These are phyloP conservation scores for Cryptococcus floricola DNA, from an alignment of 1,284 basidiomycete genomes.

Conservation along the genomic window DNA sequence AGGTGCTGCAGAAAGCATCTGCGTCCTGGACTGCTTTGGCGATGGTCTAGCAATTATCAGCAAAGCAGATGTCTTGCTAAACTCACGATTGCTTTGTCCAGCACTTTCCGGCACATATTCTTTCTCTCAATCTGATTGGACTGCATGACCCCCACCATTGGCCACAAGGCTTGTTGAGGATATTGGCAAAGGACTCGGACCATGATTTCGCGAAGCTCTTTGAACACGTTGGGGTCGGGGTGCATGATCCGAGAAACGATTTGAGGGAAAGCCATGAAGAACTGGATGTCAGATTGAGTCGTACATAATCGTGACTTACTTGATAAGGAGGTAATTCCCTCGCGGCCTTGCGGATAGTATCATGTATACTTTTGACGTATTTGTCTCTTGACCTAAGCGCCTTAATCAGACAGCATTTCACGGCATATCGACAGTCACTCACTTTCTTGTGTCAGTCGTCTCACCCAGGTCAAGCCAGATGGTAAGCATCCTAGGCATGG, in stretches of 20 bases:
- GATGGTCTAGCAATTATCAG: background rate
- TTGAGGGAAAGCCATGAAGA: slow-evolving; percentile 95
- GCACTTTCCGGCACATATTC: slow-evolving; percentile 32
- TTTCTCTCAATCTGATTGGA: slow-evolving; percentile 69
- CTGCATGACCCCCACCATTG: slow-evolving; percentile 82
- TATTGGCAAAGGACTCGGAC: slow-evolving; percentile 70
- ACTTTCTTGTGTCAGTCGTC: slow-evolving; percentile 39
- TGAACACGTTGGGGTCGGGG: slow-evolving; percentile 64
- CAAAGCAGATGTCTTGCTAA: background rate
- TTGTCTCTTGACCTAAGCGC: no score
- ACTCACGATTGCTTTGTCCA: slow-evolving; percentile 41
- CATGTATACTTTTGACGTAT: slow-evolving; percentile 51
- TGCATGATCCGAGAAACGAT: slow-evolving; percentile 93
- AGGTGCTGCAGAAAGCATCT: slow-evolving; percentile 24
- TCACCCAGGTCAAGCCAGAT: slow-evolving; percentile 96
- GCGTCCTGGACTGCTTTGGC: slow-evolving; percentile 34
- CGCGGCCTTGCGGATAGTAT: slow-evolving; percentile 59
- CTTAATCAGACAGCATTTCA: background rate
- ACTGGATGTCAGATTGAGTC: slow-evolving; percentile 55
- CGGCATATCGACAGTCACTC: background rate
- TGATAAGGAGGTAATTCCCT: slow-evolving; percentile 69
- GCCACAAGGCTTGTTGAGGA: slow-evolving; percentile 91
- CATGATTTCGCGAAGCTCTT: slow-evolving; percentile 67
- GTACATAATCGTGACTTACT: slow-evolving; percentile 48
- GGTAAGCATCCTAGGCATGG: slow-evolving; percentile 87